phyloP scores from a whole-genome alignment of 2,329 filamentous ascomycete genomes.

The Botrytis medusae region DNA sequence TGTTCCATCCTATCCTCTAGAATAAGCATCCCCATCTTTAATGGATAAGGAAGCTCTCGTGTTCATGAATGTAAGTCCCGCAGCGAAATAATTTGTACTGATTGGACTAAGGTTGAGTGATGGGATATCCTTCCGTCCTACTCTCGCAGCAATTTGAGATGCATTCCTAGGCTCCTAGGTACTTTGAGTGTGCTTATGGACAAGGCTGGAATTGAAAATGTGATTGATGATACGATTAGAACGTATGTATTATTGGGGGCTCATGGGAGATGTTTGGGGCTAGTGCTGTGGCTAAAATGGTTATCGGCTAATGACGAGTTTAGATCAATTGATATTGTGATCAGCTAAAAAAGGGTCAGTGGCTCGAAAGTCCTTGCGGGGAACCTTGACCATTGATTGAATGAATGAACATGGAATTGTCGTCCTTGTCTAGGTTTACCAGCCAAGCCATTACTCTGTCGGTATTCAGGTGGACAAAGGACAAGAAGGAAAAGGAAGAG shows the following conservation, averaged over 20 bases:
- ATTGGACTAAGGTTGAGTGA: background rate
- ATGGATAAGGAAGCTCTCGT: background rate
- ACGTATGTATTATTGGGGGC: background rate
- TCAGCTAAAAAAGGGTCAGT: background rate
- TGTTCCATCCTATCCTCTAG: conserved; percentile 61
- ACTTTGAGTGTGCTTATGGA: background rate
- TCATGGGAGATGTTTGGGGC: background rate
- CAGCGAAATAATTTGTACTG: background rate
- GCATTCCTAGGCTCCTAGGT: background rate
- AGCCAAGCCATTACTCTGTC: background rate
- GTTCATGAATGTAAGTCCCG: background rate
- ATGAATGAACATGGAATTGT: background rate
- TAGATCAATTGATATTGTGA: background rate
- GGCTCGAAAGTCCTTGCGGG: background rate
- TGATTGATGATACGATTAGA: background rate
- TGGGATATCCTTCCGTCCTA: background rate
- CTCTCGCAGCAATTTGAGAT: background rate
- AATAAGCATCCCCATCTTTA: conserved; percentile 57
- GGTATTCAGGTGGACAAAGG: background rate
- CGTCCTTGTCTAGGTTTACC: background rate
- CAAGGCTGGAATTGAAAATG: background rate
- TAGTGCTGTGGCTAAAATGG: conserved; percentile 9
- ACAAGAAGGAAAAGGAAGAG: background rate
- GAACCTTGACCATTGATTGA: background rate
- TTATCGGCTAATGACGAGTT: background rate